phyloP scores from a whole-genome alignment of 2,329 filamentous ascomycete species.

The Tolypocladium endophyticum region DNA sequence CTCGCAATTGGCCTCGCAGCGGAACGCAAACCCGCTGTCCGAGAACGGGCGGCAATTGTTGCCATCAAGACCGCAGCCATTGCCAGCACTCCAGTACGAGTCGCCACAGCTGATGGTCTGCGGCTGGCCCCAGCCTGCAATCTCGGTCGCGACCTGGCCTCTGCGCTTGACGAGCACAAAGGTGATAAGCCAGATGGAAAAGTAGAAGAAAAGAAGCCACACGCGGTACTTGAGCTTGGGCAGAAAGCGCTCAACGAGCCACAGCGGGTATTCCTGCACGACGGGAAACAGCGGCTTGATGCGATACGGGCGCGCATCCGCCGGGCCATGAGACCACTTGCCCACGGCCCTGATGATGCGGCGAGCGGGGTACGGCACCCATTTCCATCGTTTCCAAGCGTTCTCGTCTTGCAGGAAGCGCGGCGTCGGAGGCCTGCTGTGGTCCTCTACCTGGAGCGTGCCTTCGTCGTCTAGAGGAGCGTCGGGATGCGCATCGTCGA shows the following conservation, averaged over 20 bases:
- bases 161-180: slow-evolving; percentile 60
- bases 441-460: slow-evolving; percentile 35
- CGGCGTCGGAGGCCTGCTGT: slow-evolving; percentile 36
- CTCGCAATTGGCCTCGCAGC: slow-evolving; percentile 63
- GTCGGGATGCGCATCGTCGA: slow-evolving; percentile 26
- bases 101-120: slow-evolving; percentile 55
- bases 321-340: slow-evolving; percentile 46
- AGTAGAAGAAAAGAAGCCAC: slow-evolving; percentile 47
- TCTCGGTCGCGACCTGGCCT: slow-evolving; percentile 47
- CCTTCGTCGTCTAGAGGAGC: slow-evolving; percentile 25
- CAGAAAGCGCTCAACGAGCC: slow-evolving; percentile 50
- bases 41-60: slow-evolving; percentile 66
- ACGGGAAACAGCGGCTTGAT: slow-evolving; percentile 53
- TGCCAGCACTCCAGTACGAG: slow-evolving; percentile 61
- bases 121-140: slow-evolving; percentile 58
- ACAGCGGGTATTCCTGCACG: slow-evolving; percentile 57
- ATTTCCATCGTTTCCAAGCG: slow-evolving; percentile 38
- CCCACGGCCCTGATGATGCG: slow-evolving; percentile 29
- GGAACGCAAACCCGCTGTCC: slow-evolving; percentile 59
- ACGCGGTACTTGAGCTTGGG: slow-evolving; percentile 48
- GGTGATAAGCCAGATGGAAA: slow-evolving; percentile 56
- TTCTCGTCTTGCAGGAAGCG: slow-evolving; percentile 48
- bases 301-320: slow-evolving; percentile 32
- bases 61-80: slow-evolving; percentile 65
- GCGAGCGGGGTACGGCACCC: slow-evolving; percentile 47